Evolutionary conservation across 108 stramenopile species (phyloP).

Genomic region (Cyclotella kingstonii): DNA sequence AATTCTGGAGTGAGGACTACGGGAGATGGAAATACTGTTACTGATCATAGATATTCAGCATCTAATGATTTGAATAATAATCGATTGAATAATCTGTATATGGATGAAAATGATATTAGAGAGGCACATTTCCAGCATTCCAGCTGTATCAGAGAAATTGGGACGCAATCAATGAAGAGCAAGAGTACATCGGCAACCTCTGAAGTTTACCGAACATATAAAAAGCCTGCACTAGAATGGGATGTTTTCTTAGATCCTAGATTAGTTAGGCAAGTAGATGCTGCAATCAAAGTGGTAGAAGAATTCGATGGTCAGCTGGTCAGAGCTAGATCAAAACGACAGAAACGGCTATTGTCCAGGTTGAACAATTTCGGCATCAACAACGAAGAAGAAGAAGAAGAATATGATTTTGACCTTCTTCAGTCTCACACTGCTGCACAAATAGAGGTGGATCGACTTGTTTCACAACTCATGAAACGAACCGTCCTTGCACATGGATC

Average conservation of each 20-base stretch:
- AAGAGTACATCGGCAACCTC: neutral
- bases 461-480: slow-evolving; percentile 34
- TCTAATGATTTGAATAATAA: too few species aligned
- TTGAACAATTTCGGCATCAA: neutral
- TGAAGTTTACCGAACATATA: slow-evolving; percentile 4
- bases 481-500: slow-evolving; percentile 56
- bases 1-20: slow-evolving; percentile 37
- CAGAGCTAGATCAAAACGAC: slow-evolving; percentile 10
- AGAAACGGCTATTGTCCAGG: neutral
- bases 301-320: slow-evolving; percentile 8
- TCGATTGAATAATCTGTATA: too few species aligned
- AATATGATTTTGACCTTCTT: slow-evolving; percentile 27
- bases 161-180: neutral
- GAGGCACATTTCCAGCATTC: too few species aligned
- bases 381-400: slow-evolving; percentile 7
- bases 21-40: too few species aligned
- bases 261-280: slow-evolving; percentile 34
- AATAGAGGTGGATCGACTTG: slow-evolving; percentile 48
- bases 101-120: too few species aligned
- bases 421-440: slow-evolving; percentile 41
- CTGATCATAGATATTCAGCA: too few species aligned
- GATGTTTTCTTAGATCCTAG: slow-evolving; percentile 61
- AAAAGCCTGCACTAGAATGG: slow-evolving; percentile 42
- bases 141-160: too few species aligned
- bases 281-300: slow-evolving; percentile 20